Percentiles rank a stretch among this genome's conserved stretches.
Conservation (phyloP, 116 monocot species). For the Iris pallida region DNA sequence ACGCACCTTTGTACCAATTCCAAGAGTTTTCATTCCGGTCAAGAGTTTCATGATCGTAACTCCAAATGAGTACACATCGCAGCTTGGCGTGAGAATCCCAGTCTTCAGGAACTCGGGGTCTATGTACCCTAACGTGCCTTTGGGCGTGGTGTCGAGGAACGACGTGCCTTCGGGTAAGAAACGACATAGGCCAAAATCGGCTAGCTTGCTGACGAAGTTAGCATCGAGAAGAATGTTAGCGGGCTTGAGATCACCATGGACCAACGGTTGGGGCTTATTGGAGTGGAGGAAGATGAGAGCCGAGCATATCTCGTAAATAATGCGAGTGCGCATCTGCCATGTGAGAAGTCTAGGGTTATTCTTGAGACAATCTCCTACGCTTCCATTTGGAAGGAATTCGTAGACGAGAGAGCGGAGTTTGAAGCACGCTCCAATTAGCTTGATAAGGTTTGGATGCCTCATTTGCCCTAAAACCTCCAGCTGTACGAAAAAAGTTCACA, state of each 20-base stretch:
- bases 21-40: no score
- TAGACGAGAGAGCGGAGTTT: constrained; percentile 12
- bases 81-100: no score
- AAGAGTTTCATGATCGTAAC: no score
- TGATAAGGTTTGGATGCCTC: constrained; percentile 18
- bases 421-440: constrained; percentile 14
- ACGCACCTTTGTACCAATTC: no score
- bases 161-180: no score
- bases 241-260: constrained; percentile 22
- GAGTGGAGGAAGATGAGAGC: constrained; percentile 20
- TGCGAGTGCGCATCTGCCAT: constrained; percentile 11
- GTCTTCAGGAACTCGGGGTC: no score
- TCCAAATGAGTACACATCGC: no score
- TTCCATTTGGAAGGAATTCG: constrained; percentile 23
- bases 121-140: no score
- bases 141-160: no score
- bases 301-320: constrained; percentile 13
- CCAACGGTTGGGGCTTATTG: constrained; percentile 10
- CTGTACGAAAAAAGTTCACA: constrained; percentile 1
- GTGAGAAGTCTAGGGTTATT: not conserved
- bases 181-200: constrained; percentile 15
- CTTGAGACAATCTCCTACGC: constrained; percentile 8
- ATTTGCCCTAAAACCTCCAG: constrained; percentile 7
- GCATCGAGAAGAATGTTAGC: constrained; percentile 20
- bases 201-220: constrained; percentile 8